These are phyloP conservation scores for Trametopsis cervina DNA, from an alignment of 768 basidiomycete species.

Conservation along the genomic window DNA sequence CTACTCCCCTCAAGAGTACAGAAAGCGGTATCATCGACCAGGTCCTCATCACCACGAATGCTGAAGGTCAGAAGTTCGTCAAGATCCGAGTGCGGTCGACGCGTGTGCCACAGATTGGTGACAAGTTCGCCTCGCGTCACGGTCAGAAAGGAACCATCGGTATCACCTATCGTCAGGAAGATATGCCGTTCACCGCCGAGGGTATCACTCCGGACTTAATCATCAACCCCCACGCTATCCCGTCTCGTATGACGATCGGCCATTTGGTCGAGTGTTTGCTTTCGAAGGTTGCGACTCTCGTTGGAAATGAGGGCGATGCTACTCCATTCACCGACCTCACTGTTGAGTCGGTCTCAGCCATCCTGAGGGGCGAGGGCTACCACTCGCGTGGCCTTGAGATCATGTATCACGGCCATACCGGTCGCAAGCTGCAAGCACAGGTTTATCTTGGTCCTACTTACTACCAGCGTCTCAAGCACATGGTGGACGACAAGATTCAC, in stretches of 20 bases:
- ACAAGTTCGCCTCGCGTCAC: conserved; percentile 99
- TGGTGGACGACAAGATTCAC: conserved; percentile 99
- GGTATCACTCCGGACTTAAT: conserved; percentile 96
- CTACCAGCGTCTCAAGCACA: conserved; percentile 98
- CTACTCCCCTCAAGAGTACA: conserved; percentile 95
- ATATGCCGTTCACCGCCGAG: conserved; percentile 98
- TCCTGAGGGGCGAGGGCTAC: conserved; percentile 85
- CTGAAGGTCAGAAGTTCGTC: conserved; percentile 95
- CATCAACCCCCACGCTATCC: conserved; percentile 99
- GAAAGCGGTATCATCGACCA: conserved; percentile 98
- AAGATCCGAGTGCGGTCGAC: conserved; percentile 95
- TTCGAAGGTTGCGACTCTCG: conserved; percentile 92
- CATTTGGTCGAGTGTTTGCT: conserved; percentile 98
- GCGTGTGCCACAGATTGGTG: conserved; percentile 95
- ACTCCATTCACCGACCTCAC: conserved; percentile 98
- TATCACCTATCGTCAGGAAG: conserved; percentile 98
- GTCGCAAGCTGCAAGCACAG: conserved; percentile 96
- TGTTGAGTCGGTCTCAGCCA: conserved; percentile 94
- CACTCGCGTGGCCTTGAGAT: conserved; percentile 96
- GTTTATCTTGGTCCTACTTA: conserved; percentile 98
- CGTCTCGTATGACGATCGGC: conserved; percentile 99
- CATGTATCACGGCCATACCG: conserved; percentile 99
- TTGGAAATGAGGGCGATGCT: conserved; percentile 96
- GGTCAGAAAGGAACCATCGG: conserved; percentile 99
- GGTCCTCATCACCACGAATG: conserved; percentile 93